These are phyloP conservation scores for Fragaria iinumae DNA, from an alignment of 306 rosid genomes.

Conservation along the genomic window DNA sequence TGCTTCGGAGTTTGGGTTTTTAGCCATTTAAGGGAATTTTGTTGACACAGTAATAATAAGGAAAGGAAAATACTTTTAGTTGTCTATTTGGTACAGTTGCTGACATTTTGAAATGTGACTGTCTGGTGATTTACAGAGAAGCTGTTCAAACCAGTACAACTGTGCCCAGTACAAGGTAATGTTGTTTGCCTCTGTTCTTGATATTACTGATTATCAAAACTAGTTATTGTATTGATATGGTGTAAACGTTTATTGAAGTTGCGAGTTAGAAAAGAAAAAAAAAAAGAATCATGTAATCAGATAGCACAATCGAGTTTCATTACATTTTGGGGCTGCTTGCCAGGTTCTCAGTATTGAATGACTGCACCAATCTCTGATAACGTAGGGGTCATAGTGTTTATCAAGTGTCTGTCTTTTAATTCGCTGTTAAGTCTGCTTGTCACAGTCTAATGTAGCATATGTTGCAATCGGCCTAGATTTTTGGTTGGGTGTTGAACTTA, in stretches of 20 bases:
- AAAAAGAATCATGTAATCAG: too few species aligned
- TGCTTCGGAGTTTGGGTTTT: neutral
- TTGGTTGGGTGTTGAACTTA: neutral
- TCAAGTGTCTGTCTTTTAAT: neutral
- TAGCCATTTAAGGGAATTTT: neutral
- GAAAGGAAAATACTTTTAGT: neutral
- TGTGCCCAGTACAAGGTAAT: constrained; percentile 45
- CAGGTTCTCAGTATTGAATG: neutral
- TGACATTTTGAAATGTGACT: constrained; percentile 2
- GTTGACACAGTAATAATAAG: neutral
- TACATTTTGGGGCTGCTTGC: neutral
- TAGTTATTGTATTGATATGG: neutral
- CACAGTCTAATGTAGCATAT: neutral
- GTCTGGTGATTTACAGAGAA: constrained; percentile 50
- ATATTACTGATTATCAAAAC: neutral
- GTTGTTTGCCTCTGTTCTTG: neutral
- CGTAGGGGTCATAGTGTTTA: neutral
- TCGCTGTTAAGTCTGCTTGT: neutral
- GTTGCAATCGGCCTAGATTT: neutral
- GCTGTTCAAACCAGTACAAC: constrained; percentile 48
- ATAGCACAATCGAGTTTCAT: neutral
- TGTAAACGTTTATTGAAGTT: neutral
- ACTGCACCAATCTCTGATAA: neutral
- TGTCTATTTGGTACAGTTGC: neutral
- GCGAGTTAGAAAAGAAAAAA: neutral